phyloP scores from a whole-genome alignment of 441 rosid species.

The Metrosideros polymorpha region DNA sequence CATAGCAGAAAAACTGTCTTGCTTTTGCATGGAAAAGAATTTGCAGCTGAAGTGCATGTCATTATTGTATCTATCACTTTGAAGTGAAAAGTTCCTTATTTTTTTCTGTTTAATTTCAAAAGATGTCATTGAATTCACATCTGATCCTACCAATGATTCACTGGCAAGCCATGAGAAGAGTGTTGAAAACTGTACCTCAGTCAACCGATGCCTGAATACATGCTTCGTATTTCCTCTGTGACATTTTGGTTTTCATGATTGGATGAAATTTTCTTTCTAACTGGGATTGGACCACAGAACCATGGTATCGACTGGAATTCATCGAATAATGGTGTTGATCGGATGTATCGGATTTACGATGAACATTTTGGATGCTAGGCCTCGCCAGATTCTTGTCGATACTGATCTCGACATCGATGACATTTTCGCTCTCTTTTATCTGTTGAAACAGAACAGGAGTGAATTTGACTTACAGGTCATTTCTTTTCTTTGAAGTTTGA shows the following conservation, averaged over 20 bases:
- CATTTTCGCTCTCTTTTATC: conserved; percentile 20
- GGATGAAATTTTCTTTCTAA: not conserved
- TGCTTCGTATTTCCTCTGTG: not conserved
- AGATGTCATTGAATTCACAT: not conserved
- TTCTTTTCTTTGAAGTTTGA: not conserved
- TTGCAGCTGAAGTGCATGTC: not conserved
- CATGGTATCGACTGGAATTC: not conserved
- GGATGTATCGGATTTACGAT: not conserved
- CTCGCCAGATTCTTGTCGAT: conserved; percentile 24
- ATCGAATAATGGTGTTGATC: not conserved
- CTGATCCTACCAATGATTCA: not conserved
- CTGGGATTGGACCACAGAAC: not conserved
- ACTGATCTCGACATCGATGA: conserved; percentile 24
- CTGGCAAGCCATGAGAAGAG: not conserved
- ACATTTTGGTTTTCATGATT: not conserved
- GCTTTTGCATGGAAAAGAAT: not conserved
- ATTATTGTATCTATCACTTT: not conserved
- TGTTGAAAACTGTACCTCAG: not conserved
- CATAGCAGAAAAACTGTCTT: not conserved
- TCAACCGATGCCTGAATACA: not conserved
- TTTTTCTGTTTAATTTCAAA: not conserved
- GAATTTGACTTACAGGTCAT: conserved; percentile 17
- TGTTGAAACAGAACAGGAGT: conserved; percentile 16
- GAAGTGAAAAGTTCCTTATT: not conserved
- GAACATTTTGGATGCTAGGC: not conserved